Evolutionary conservation across 805 yeast genomes (phyloP).

Genomic region (Henningerozyma blattae): DNA sequence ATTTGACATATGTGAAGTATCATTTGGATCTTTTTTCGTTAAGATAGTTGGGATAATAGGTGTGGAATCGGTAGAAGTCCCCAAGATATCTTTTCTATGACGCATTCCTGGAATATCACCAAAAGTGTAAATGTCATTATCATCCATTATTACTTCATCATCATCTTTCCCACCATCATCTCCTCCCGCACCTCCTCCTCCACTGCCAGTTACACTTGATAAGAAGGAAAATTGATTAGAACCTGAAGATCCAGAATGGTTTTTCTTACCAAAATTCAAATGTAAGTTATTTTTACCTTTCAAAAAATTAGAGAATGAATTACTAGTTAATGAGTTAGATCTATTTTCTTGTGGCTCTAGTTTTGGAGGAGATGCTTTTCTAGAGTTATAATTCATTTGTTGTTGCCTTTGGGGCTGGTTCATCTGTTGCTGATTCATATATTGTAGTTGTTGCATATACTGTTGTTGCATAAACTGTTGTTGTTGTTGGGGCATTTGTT

Average conservation of each 20-base stretch:
- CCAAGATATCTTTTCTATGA: slow-evolving; percentile 49
- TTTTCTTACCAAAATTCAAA: slow-evolving; percentile 4
- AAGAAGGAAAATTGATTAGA: slow-evolving; percentile 5
- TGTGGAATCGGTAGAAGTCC: slow-evolving; percentile 44
- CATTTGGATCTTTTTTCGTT: slow-evolving; percentile 16
- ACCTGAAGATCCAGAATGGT: slow-evolving; percentile 10
- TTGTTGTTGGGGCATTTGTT: slow-evolving; percentile 3
- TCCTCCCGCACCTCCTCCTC: slow-evolving; percentile 16
- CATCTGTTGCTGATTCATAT: slow-evolving; percentile 1
- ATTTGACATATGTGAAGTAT: slow-evolving; percentile 29
- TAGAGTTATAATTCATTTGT: slow-evolving; percentile 7
- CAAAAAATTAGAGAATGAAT: slow-evolving; percentile 15
- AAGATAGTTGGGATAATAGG: slow-evolving; percentile 67
- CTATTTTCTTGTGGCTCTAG: slow-evolving; percentile 5
- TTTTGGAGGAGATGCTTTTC: neutral
- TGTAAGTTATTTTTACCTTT: slow-evolving; percentile 9
- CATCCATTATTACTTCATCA: slow-evolving; percentile 23
- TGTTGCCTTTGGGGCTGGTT: slow-evolving; percentile 1
- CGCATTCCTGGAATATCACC: slow-evolving; percentile 52
- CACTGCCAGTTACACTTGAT: slow-evolving; percentile 1
- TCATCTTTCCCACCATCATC: slow-evolving; percentile 29
- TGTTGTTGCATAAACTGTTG: slow-evolving; percentile 1
- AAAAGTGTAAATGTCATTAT: slow-evolving; percentile 37
- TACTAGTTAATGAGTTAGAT: slow-evolving; percentile 14
- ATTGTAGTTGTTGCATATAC: slow-evolving; percentile 4